These are phyloP conservation scores for Cyberlindnera misumaiensis DNA, from an alignment of 805 yeast species.

Conservation along the genomic window DNA sequence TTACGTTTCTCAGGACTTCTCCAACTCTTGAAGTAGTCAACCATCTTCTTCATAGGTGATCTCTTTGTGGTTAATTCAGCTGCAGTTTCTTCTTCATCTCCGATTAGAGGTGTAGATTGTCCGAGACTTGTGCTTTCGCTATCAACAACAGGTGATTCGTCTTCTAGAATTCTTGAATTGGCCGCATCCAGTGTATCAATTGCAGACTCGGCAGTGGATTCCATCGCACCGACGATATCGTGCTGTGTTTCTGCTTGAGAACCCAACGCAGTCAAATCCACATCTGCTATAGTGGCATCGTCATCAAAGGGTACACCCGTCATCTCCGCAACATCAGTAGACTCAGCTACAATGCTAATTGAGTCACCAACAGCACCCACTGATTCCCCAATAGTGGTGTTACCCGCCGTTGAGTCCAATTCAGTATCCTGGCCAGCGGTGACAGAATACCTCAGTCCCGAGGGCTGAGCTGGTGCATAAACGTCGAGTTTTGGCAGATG, in stretches of 20 bases:
- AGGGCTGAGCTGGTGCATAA: conserved; percentile 2
- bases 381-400: conserved; percentile 1
- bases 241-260: background rate
- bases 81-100: background rate
- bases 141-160: background rate
- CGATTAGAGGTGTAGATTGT: background rate
- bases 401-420: background rate
- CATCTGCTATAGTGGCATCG: background rate
- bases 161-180: background rate
- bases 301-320: background rate
- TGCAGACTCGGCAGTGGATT: background rate
- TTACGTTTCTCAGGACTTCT: background rate
- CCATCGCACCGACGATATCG: background rate
- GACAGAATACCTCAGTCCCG: conserved; percentile 2
- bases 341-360: background rate
- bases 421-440: conserved; percentile 1
- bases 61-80: background rate
- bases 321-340: conserved; percentile 1
- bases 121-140: background rate
- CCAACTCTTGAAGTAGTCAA: background rate
- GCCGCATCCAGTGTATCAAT: background rate
- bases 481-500: background rate
- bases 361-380: background rate
- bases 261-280: background rate
- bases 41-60: background rate